A percentile compares a stretch with the other conserved stretches of the same genome.
These are phyloP conservation scores for Articulospora tetracladia DNA, from an alignment of 495 filamentous ascomycete genomes.

Conservation along the genomic window DNA sequence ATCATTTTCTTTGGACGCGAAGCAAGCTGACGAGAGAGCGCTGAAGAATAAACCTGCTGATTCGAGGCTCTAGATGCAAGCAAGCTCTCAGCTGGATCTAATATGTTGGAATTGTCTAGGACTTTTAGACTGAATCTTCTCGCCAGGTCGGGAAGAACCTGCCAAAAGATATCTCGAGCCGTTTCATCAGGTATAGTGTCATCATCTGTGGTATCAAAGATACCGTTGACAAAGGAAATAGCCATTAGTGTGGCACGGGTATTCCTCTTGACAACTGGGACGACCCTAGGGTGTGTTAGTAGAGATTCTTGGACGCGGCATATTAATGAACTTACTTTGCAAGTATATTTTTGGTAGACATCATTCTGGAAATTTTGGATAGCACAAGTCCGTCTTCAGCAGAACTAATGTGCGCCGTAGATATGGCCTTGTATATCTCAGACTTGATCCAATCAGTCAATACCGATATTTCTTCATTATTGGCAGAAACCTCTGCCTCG, in stretches of 20 bases:
- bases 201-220: background rate
- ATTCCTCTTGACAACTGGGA: conserved; percentile 14
- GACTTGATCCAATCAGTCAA: conserved; percentile 1
- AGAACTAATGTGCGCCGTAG: background rate
- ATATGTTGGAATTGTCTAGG: background rate
- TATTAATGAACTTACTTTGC: background rate
- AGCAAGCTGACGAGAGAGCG: background rate
- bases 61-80: too few relatives aligned
- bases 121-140: conserved; percentile 1
- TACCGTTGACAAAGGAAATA: conserved; percentile 3
- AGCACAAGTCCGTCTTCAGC: conserved; percentile 1
- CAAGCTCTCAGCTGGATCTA: too few relatives aligned
- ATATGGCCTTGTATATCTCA: background rate
- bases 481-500: background rate
- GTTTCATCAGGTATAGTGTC: background rate
- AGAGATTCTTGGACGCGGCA: background rate
- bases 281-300: conserved; percentile 5
- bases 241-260: conserved; percentile 2
- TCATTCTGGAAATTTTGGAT: background rate
- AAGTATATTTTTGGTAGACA: conserved; percentile 1
- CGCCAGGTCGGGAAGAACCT: conserved; percentile 11
- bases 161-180: background rate
- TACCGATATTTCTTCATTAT: background rate
- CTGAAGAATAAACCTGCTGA: background rate
- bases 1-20: background rate